These are phyloP conservation scores for Colletotrichum sublineola DNA, from an alignment of 2,329 filamentous ascomycete species.

Conservation along the genomic window DNA sequence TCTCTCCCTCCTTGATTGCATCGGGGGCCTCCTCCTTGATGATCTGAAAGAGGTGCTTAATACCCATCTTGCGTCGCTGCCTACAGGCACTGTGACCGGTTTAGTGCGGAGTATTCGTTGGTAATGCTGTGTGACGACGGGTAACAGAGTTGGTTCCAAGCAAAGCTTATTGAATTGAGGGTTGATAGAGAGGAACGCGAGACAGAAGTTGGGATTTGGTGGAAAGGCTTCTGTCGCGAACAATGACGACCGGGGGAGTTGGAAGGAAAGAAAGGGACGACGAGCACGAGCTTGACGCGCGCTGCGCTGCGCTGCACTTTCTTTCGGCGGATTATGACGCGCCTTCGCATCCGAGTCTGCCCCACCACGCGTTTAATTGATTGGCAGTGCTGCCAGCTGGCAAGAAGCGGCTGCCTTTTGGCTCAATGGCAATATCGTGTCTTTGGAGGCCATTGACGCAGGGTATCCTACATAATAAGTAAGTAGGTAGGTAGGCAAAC, in stretches of 20 bases:
- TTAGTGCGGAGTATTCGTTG: neutral
- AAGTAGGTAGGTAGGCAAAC: too few relatives aligned
- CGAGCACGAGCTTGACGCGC: conserved; percentile 21
- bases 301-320: conserved; percentile 10
- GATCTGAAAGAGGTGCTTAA: conserved; percentile 82
- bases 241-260: neutral
- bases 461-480: too few relatives aligned
- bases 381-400: neutral
- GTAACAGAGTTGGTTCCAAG: neutral
- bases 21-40: conserved; percentile 95
- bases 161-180: neutral
- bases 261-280: neutral
- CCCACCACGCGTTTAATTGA: conserved; percentile 38
- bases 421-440: neutral
- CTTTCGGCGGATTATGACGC: conserved; percentile 31
- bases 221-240: neutral
- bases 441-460: too few relatives aligned
- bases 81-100: neutral
- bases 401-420: neutral
- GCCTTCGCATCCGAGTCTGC: neutral
- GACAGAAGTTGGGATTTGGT: neutral
- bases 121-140: neutral
- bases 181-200: neutral
- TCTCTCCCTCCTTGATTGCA: conserved; percentile 95
- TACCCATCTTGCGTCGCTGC: conserved; percentile 64